Conservation (phyloP, 352 stramenopile species). For the Elongisporangium undulatum region DNA sequence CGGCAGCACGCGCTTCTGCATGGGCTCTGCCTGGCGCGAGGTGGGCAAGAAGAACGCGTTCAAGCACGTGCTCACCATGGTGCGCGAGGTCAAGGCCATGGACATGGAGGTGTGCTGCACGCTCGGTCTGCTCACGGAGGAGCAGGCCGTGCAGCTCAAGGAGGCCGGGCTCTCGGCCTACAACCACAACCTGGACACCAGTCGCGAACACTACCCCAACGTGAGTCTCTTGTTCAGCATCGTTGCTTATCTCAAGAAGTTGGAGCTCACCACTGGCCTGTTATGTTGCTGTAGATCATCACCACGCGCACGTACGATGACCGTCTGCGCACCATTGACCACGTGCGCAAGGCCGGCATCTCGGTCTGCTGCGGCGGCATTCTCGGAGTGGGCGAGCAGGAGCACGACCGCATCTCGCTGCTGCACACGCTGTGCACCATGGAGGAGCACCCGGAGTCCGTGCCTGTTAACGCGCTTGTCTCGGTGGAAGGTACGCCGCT, state of each 20-base stretch:
- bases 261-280: no score
- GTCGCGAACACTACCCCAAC: conserved; percentile 96
- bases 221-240: neutral
- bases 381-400: conserved; percentile 93
- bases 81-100: conserved; percentile 89
- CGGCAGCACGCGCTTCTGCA: conserved; percentile 97
- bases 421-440: conserved; percentile 96
- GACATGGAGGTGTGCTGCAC: conserved; percentile 96
- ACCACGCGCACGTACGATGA: conserved; percentile 96
- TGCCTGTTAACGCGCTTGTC: conserved; percentile 97
- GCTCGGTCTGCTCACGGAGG: conserved; percentile 95
- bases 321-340: conserved; percentile 94
- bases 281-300: conserved; percentile 61
- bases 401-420: conserved; percentile 92
- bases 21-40: conserved; percentile 97
- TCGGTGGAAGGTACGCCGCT: conserved; percentile 94
- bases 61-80: conserved; percentile 97
- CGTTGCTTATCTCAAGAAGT: no score
- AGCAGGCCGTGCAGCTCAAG: conserved; percentile 96
- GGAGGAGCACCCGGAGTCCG: conserved; percentile 94
- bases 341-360: conserved; percentile 96
- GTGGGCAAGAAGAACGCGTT: conserved; percentile 99
- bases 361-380: conserved; percentile 98
- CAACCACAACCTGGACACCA: conserved; percentile 99
- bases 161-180: conserved; percentile 97